Evolutionary conservation across 1,139 yeast species (phyloP).

Genomic region (Lodderomyces beijingensis): DNA sequence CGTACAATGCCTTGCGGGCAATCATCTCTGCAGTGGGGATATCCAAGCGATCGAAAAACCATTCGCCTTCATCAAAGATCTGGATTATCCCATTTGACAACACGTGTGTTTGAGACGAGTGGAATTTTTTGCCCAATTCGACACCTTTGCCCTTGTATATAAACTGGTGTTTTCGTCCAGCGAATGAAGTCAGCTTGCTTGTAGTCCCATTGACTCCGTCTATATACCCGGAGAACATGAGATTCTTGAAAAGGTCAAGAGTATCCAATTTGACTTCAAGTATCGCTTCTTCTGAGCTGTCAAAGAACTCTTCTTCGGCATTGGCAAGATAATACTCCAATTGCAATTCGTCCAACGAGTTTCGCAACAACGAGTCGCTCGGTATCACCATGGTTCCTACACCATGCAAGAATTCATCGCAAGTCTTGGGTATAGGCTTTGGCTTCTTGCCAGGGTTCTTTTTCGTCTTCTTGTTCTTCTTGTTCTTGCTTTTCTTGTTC

Average conservation of each 20-base stretch:
- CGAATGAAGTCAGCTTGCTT: conserved; percentile 8
- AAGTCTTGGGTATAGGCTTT: conserved; percentile 18
- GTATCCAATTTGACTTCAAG: conserved; percentile 30
- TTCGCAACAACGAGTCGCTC: conserved; percentile 24
- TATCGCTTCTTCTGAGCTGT: conserved; percentile 30
- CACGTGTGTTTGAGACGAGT: conserved; percentile 36
- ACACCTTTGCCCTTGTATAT: background rate
- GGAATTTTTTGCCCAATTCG: conserved; percentile 9
- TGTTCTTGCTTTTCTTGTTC: conserved; percentile 10
- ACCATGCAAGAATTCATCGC: conserved; percentile 26
- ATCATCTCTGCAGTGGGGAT: conserved; percentile 42
- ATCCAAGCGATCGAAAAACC: conserved; percentile 27
- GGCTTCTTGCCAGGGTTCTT: background rate
- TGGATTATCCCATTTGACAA: conserved; percentile 63
- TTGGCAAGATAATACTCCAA: conserved; percentile 29
- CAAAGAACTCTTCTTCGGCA: conserved; percentile 17
- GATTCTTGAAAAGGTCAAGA: conserved; percentile 20
- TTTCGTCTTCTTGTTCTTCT: conserved; percentile 9
- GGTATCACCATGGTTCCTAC: conserved; percentile 35
- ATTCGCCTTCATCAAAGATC: conserved; percentile 27
- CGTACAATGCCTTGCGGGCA: conserved; percentile 71
- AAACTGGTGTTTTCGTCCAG: conserved; percentile 7
- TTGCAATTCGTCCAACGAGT: conserved; percentile 26
- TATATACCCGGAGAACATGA: conserved; percentile 26
- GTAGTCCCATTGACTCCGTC: conserved; percentile 32